Evolutionary conservation across 2,329 filamentous ascomycete species (phyloP).

Genomic region (Amauroascus verrucosus): DNA sequence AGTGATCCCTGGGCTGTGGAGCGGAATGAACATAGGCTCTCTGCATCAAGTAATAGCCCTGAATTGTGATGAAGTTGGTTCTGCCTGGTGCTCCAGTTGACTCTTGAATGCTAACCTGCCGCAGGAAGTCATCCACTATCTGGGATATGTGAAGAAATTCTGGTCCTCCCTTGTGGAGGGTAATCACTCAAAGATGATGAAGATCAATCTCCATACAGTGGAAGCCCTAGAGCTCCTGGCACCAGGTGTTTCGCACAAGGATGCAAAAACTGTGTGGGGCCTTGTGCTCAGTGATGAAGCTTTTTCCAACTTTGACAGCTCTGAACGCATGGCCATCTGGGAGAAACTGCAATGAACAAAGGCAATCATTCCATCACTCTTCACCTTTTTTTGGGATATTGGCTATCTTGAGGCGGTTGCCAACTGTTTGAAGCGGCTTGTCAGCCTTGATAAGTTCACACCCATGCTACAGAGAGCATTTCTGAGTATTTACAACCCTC

Average conservation of each 20-base stretch:
- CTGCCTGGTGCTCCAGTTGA: not conserved
- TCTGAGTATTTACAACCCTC: not conserved
- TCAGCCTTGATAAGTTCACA: not conserved
- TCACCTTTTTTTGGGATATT: slow-evolving; percentile 31
- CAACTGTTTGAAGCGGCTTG: not conserved
- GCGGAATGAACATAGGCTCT: slow-evolving; percentile 24
- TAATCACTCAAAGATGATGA: slow-evolving; percentile 21
- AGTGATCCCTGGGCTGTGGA: slow-evolving; percentile 25
- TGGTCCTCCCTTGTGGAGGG: slow-evolving; percentile 25
- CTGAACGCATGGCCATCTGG: slow-evolving; percentile 26
- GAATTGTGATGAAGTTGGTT: slow-evolving; percentile 28
- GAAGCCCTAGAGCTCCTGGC: slow-evolving; percentile 27
- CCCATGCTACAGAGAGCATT: not conserved
- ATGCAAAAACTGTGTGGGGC: not conserved
- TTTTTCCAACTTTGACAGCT: slow-evolving; percentile 25
- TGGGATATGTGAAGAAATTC: slow-evolving; percentile 26
- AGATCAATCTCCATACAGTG: slow-evolving; percentile 25
- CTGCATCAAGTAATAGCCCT: slow-evolving; percentile 23
- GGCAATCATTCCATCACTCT: slow-evolving; percentile 28
- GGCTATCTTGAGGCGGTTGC: not conserved
- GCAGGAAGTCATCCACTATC: slow-evolving; percentile 27
- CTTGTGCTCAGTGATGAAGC: slow-evolving; percentile 26
- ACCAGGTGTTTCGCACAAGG: slow-evolving; percentile 13
- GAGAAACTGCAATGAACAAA: slow-evolving; percentile 19
- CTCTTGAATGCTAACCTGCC: slow-evolving; percentile 12